Evolutionary conservation across 129 eudicot genomes (phyloP), one percentile per base, ranked within the genome.

Genomic region (Logfia minima): DNA sequence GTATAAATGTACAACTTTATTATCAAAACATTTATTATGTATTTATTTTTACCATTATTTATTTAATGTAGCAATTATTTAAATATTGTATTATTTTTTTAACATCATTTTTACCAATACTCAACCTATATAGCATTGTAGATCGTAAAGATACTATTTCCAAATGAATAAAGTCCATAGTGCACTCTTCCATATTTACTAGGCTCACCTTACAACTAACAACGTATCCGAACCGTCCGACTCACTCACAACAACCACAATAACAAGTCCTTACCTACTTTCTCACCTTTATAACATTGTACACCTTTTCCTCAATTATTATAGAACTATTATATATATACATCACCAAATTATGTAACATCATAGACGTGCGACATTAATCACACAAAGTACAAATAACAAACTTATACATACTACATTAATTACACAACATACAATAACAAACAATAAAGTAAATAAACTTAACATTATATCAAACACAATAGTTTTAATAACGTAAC

Each of bases 171-270:
- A 48, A 48, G 55, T 48, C n/a, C 0, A 48, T 48, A 48, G 3
- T n/a, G 29, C 66, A 6, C 73, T 18, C 63, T 45, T 31, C 43
- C 70, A 71, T 70, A 65, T 37, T 79, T 71, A 19, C 29, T 62
- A 31, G 1, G 51, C 13, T 72, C 58, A 72, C 74, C 68, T 72
- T 74, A 72, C 73, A 63, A 31, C 67, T 32, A 62, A 45, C 70
- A 55, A 53, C 75, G 37, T 73, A 80, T 66, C 68, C 63, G 39
- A 11, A 22, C 75, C 75, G n/a, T 74, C 37, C 53, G 84, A 80
- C 66, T 41, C 65, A 66, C 59, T 80, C 63, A 19, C 70, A 73
- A 21, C 79, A 9, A 74, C 75, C 70, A 41, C 72, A 16, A 35
- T 11, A 26, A 41, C 14, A 65, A 60, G 14, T 53, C 68, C 78